phyloP scores from a whole-genome alignment of 192 early-diverging fungal genomes.

The Linnemannia zychae region DNA sequence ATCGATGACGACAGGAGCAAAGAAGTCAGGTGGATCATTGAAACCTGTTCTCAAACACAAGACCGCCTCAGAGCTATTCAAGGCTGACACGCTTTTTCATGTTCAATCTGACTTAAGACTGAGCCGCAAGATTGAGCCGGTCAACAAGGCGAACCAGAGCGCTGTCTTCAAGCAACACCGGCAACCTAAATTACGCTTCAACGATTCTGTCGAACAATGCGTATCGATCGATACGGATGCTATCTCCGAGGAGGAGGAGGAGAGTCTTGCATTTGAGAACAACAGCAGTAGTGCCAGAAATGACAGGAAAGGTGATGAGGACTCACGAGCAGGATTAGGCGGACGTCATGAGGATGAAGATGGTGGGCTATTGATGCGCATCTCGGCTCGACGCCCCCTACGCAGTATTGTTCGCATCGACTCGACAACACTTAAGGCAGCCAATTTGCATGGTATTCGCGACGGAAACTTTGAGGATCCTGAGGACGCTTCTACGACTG shows the following conservation, averaged over 20 bases:
- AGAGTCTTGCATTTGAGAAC: slow-evolving; percentile 7
- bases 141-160: slow-evolving; percentile 38
- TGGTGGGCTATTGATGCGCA: slow-evolving; percentile 40
- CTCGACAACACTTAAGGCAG: slow-evolving; percentile 42
- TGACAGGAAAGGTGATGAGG: not conserved
- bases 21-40: not conserved
- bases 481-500: slow-evolving; percentile 12
- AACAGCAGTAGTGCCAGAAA: not conserved
- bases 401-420: slow-evolving; percentile 49
- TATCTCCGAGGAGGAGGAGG: slow-evolving; percentile 54
- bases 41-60: slow-evolving; percentile 72
- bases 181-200: slow-evolving; percentile 68
- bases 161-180: slow-evolving; percentile 61
- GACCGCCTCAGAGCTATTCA: slow-evolving; percentile 63
- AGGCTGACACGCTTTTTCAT: slow-evolving; percentile 46
- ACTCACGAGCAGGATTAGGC: not conserved
- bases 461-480: slow-evolving; percentile 19
- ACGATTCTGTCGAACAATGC: slow-evolving; percentile 70
- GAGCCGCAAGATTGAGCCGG: slow-evolving; percentile 22
- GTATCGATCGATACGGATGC: slow-evolving; percentile 60
- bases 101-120: slow-evolving; percentile 53
- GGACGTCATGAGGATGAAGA: slow-evolving; percentile 29
- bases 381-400: slow-evolving; percentile 18
- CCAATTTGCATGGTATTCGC: slow-evolving; percentile 14
- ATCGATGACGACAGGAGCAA: not conserved